Base-by-base conservation (phyloP, 2,329 filamentous ascomycete species). In the Venturia nashicola region DNA sequence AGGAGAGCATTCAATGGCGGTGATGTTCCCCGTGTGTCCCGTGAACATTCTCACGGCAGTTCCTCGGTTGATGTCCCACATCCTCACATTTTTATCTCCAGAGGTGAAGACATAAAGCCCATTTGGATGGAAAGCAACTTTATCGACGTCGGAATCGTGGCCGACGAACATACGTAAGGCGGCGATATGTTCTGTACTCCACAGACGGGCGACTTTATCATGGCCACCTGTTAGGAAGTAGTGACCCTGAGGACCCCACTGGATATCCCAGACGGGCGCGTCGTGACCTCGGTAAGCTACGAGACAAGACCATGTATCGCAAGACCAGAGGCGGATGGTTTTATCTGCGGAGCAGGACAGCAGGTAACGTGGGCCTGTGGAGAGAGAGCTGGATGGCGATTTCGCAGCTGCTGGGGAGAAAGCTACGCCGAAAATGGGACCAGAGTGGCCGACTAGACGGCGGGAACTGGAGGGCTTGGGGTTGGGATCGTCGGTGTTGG, bases 231-330 rank as follows among this genome's bases (percentile, higher is more conserved):
- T 92, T 44, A 90, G 82, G 72, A 99, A 99, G 77, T 99, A 99
- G 75, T 97, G 92, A 0, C 94, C 94, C 64, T 91, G 92, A 0
- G 94, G 94, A 4, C 91, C 88, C 89, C 93, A 99, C 14, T 86
- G 83, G 6, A 96, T 82, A 68, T 93, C 88, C 83, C 91, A 94
- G 5, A 97, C 87, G 0, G 94, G 92, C 2, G 89, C 89, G 68
- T 92, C 89, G 71, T 97, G 94, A 1, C 90, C 91, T 71, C 93
- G 95, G 79, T 97, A 99, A 14, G 96, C 86, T 62, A 95, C 94
- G 61, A 97, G 81, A 69, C 91, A 96, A n/a, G 88, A 84, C 87
- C 90, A 97, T 18, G 89, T 85, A 69, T 97, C 91, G 2, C 97
- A 78, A 14, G 89, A 96, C 94, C 94, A 99, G 2, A 99, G 82